These are phyloP conservation scores for Coemansia sp. DNA, from an alignment of 192 early-diverging fungal species.

Conservation along the genomic window DNA sequence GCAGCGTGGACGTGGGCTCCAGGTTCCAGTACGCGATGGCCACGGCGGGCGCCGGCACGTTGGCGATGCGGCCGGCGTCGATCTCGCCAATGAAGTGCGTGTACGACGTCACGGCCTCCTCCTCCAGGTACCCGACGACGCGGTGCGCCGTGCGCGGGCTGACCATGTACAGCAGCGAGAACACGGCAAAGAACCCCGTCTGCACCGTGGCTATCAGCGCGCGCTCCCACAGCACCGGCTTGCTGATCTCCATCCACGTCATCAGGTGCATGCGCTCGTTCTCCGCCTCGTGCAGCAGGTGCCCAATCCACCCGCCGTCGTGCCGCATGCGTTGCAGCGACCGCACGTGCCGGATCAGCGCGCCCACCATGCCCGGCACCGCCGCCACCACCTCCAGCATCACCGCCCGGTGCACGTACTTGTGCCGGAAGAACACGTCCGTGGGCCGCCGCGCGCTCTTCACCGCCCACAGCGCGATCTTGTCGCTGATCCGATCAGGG, in stretches of 20 bases:
- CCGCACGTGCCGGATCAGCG: conserved; percentile 70
- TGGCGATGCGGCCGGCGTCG: conserved; percentile 66
- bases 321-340: conserved; percentile 71
- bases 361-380: conserved; percentile 88
- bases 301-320: conserved; percentile 89
- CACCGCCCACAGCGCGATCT: conserved; percentile 61
- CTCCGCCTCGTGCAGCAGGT: conserved; percentile 88
- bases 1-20: conserved; percentile 59
- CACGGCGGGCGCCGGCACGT: conserved; percentile 74
- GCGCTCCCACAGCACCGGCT: conserved; percentile 61
- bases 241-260: conserved; percentile 73
- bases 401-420: conserved; percentile 75
- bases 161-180: conserved; percentile 80
- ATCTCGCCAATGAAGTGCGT: conserved; percentile 83
- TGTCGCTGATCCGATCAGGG: conserved; percentile 56
- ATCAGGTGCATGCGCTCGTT: conserved; percentile 77
- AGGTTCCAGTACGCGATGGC: conserved; percentile 85
- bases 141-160: conserved; percentile 79
- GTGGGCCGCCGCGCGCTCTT: conserved; percentile 60
- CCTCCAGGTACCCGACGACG: conserved; percentile 90
- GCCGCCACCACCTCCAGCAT: conserved; percentile 74
- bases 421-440: conserved; percentile 67
- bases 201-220: conserved; percentile 70
- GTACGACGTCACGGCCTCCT: conserved; percentile 89
- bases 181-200: conserved; percentile 87